Percentiles rank a stretch among this genome's conserved stretches.
Evolutionary conservation across 306 rosid species (phyloP).

Genomic region (Cotoneaster glaucophyllus): DNA sequence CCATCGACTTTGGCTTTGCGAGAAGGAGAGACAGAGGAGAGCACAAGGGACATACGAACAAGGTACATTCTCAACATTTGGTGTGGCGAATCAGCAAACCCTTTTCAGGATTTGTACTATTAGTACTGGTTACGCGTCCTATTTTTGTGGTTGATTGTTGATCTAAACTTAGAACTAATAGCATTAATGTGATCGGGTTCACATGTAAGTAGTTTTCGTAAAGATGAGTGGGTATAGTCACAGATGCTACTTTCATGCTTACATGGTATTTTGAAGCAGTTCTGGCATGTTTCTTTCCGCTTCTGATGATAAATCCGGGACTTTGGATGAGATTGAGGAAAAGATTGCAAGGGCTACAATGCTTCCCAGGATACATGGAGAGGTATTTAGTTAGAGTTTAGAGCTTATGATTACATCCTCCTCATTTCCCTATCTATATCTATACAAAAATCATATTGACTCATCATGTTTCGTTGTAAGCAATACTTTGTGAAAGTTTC

Average conservation of each 20-base stretch:
- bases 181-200: not conserved
- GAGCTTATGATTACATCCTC: not conserved
- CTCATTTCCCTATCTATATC: not conserved
- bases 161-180: not conserved
- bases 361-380: slow-evolving; percentile 77
- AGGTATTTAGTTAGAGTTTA: slow-evolving; percentile 37
- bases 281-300: slow-evolving; percentile 70
- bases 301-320: slow-evolving; percentile 57
- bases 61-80: slow-evolving; percentile 37
- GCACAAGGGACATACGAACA: slow-evolving; percentile 63
- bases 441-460: not conserved
- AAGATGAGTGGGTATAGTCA: not conserved
- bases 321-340: slow-evolving; percentile 61
- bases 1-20: slow-evolving; percentile 71
- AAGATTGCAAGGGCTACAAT: slow-evolving; percentile 79
- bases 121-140: not conserved
- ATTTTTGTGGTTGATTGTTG: not conserved
- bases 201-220: not conserved
- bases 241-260: not conserved
- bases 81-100: not conserved
- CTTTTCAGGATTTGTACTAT: not conserved
- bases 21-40: slow-evolving; percentile 58
- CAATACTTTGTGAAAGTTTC: not conserved
- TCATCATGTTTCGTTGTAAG: not conserved
- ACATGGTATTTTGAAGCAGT: slow-evolving; percentile 36